Base-by-base conservation (phyloP, 2,329 filamentous ascomycete species). In the Talaromyces sp. region DNA sequence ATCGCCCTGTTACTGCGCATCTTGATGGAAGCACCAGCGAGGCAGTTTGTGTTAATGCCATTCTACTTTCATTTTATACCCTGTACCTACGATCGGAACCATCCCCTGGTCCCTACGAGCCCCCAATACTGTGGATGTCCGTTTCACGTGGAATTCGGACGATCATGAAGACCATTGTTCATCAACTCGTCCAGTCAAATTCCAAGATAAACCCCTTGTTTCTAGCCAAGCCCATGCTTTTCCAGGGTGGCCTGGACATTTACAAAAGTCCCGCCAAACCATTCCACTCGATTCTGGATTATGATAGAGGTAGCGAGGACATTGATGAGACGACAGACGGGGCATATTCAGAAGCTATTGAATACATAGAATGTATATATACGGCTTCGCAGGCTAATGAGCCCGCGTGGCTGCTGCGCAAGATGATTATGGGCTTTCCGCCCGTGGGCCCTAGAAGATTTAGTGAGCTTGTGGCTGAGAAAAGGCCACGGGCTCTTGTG, bases 401-500 rank as follows among this genome's bases (percentile, higher is more conserved):
- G 14, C 43, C 56, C 1, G 39, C 29, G 0, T 57, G 49, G 40
- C 17, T 57, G 6, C 20, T 57, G 29, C 58, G 58, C 19, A 55
- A 53, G n/a, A 50, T 57, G 40, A 62, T 71, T n/a, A 60, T 57
- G 16, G 65, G 63, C 19, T 73, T 71, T 42, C 59, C 67, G 3
- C 62, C 70, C 11, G 62, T 69, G 37, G 57, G 70, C 11, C 65
- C 66, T 9, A 46, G 58, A n/a, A 47, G 58, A 30, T 71, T 70
- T 17, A 59, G 66, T 17, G 61, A 65, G n/a, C 60, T 70, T 20
- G 55, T 71, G 27, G 50, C 56, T n/a, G 65, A 71, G 40, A 54
- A 56, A 19, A 54, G 64, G 27, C 70, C 68, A 13, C 64, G 69
- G 16, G 69, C 70, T 9, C 52, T 72, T n/a, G 64, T 70, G 2